phyloP scores from a whole-genome alignment of 768 basidiomycete species.

The Boletus sp. region DNA sequence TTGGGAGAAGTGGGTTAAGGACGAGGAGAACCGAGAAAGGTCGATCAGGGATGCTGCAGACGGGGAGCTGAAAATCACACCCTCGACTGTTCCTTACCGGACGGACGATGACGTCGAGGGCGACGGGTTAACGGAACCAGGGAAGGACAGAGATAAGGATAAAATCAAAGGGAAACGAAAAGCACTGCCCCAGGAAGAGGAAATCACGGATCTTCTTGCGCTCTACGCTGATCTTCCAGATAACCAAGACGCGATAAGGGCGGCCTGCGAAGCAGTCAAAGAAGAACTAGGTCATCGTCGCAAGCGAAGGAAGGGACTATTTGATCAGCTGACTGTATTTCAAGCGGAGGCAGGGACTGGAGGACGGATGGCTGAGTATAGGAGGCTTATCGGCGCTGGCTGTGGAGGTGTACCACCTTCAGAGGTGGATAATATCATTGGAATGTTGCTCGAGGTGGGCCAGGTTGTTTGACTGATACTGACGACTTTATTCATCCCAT shows the following conservation, averaged over 20 bases:
- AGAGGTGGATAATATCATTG: slow-evolving; percentile 88
- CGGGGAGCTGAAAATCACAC: slow-evolving; percentile 52
- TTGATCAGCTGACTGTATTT: slow-evolving; percentile 74
- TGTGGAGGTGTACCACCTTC: slow-evolving; percentile 82
- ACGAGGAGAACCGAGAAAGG: slow-evolving; percentile 78
- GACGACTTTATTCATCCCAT: slow-evolving; percentile 3
- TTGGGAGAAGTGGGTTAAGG: slow-evolving; percentile 91
- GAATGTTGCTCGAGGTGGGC: slow-evolving; percentile 79
- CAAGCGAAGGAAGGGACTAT: slow-evolving; percentile 66
- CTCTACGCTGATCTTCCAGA: slow-evolving; percentile 58
- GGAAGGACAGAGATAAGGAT: slow-evolving; percentile 43
- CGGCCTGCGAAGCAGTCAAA: slow-evolving; percentile 58
- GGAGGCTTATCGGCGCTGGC: slow-evolving; percentile 84
- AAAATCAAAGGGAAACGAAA: slow-evolving; percentile 57
- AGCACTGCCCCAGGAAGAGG: slow-evolving; percentile 47
- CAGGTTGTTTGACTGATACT: background rate
- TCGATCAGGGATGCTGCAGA: slow-evolving; percentile 60
- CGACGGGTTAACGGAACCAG: slow-evolving; percentile 37
- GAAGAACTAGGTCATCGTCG: slow-evolving; percentile 65
- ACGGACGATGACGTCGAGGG: slow-evolving; percentile 46
- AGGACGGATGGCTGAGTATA: slow-evolving; percentile 85
- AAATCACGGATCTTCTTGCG: slow-evolving; percentile 60
- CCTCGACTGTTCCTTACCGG: slow-evolving; percentile 44
- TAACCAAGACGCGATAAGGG: slow-evolving; percentile 51
- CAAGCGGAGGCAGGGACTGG: slow-evolving; percentile 91